Evolutionary conservation across 2,329 filamentous ascomycete genomes (phyloP), one percentile per base, ranked within the genome.

Genomic region (Botrytis fragariae): DNA sequence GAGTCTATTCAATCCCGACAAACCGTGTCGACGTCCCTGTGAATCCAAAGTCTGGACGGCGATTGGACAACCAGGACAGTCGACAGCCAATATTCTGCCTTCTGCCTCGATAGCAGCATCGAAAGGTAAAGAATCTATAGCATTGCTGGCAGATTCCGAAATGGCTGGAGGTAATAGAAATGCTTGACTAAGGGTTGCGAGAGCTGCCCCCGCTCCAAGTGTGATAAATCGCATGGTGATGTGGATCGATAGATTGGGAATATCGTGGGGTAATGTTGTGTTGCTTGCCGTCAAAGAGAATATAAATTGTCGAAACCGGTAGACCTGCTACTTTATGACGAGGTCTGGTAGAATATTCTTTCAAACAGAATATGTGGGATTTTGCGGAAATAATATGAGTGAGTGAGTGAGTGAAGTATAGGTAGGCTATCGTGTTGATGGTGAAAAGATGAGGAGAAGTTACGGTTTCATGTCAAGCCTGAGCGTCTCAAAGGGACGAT

Each of bases 121-220:
- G 75, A 84, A 82, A 22, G 83, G 78, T 61, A 84, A 76, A 39
- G 83, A 77, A 71, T 83, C 83, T 80, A 85, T 82, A 77, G 84
- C 79, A 57, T 83, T 81, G 73, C 82, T 81, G 71, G 86, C 84
- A 70, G 83, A 81, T 32, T 82, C 80, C 74, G 83, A 83, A 72
- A 85, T 80, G 77, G 85, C 82, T 73, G 89, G 86, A 48, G 88
- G 84, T 71, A 91, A 77, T 74, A 91, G 83, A 78, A 90, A 85
- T 73, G 88, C 86, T 37, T 82, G 79, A 48, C 73, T 69, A 16
- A 75, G 61, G 37, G 72, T 74, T n/a, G 75, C 75, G 29, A 78
- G 54, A 45, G 75, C 75, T 37, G 74, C 74, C 20, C 75, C 72
- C 51, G 74, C 76, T 57, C 74, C 74, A 10, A 78, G 67, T 42